Conservation (phyloP, 306 rosid genomes). For the Pueraria montana region DNA sequence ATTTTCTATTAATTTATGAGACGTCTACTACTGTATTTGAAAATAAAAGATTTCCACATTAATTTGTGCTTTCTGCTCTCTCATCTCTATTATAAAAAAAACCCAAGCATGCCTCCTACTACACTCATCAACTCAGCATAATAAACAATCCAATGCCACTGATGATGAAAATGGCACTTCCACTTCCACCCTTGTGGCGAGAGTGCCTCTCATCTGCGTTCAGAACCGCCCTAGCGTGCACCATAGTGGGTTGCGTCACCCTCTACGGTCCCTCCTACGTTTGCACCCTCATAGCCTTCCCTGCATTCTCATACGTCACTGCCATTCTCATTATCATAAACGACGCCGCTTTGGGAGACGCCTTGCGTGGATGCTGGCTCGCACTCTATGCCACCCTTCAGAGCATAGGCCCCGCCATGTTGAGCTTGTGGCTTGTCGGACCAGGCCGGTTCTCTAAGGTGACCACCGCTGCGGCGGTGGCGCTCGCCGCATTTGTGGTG, state of each 20-base stretch:
- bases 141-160: too few relatives aligned
- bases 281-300: conserved; percentile 58
- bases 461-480: conserved; percentile 62
- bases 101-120: neutral
- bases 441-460: conserved; percentile 53
- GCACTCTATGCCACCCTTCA: conserved; percentile 64
- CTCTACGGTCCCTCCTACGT: conserved; percentile 65
- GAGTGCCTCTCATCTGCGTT: conserved; percentile 67
- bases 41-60: too few relatives aligned
- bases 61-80: too few relatives aligned
- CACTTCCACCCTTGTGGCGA: conserved; percentile 49
- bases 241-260: conserved; percentile 61
- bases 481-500: conserved; percentile 65
- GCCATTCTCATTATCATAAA: conserved; percentile 61
- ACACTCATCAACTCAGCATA: neutral
- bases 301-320: conserved; percentile 78
- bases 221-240: conserved; percentile 68
- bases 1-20: too few relatives aligned
- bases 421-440: conserved; percentile 63
- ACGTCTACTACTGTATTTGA: too few relatives aligned
- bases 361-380: conserved; percentile 61
- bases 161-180: conserved; percentile 32
- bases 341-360: conserved; percentile 71
- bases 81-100: neutral
- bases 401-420: conserved; percentile 62